Evolutionary conservation across 805 yeast genomes (phyloP), one percentile per base, ranked within the genome.

Genomic region (Ascoidea asiatica): DNA sequence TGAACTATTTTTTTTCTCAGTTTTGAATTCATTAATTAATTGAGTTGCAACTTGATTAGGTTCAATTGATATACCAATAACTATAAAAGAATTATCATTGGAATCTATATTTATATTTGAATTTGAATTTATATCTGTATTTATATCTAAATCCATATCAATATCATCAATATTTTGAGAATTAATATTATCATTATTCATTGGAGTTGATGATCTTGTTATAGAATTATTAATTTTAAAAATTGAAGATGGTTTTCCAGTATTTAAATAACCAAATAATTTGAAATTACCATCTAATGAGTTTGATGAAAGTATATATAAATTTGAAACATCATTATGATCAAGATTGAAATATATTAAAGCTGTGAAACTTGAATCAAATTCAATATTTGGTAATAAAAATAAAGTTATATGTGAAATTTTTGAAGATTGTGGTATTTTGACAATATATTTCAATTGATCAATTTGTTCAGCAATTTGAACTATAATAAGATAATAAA

Each of bases 11-110:
- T 11, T 5, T 48, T 43, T 55, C 43, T 57, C 50, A 38, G 48
- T 51, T 42, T 65, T 68, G 53, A 70, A 65, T 47, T 67, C 66
- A 21, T 61, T 67, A 40, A 86, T 61, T 46, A 72, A 78, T 36
- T 66, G 61, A 48, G 75, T 74, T 0, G 94, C 97, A 42, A 73
- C 78, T 0, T 59, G 66, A 5, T 75, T 70, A 0, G 95, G 83
- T 56, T 90, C 98, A 13, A 90, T 79, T 3, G 96, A 85, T n/a
- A 92, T 84, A 0, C 98, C 98, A 4, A 90, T 77, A 1, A 70
- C 62, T 40, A 70, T 61, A 21, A 53, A 40, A 48, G 52, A 50
- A 50, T 57, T 69, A 51, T 56, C 61, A 3, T 55, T 50, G 18
- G 55, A 48, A 1, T 49, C 47, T 23, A 13, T 29, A 5, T 17